These are phyloP conservation scores for Hypoxylon fuscum DNA, from an alignment of 495 filamentous ascomycete genomes.

Conservation along the genomic window DNA sequence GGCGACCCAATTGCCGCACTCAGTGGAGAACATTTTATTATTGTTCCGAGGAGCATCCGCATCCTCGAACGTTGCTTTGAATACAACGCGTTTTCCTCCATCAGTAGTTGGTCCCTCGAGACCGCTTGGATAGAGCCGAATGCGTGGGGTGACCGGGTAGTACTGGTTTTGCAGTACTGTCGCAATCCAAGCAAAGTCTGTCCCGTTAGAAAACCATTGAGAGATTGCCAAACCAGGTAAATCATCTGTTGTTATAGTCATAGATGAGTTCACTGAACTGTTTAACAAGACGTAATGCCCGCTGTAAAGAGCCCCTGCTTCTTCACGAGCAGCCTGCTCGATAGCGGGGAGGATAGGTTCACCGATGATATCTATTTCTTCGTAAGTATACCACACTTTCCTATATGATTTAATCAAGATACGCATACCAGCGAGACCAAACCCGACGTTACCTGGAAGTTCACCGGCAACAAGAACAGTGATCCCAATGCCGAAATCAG, in stretches of 20 bases:
- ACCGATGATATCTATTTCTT: constrained; percentile 40
- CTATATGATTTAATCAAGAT: neutral
- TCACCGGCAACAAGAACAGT: constrained; percentile 59
- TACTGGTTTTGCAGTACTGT: constrained; percentile 44
- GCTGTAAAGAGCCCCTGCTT: constrained; percentile 48
- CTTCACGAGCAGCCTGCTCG: constrained; percentile 47
- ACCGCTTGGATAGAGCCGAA: constrained; percentile 56
- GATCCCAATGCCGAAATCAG: constrained; percentile 65
- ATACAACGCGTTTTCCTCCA: constrained; percentile 48
- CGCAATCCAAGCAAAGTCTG: constrained; percentile 50
- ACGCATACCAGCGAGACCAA: constrained; percentile 45
- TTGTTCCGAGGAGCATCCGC: constrained; percentile 36
- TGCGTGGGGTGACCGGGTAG: constrained; percentile 41
- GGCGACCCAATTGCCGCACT: constrained; percentile 42
- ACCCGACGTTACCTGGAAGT: constrained; percentile 44
- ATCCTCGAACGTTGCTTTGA: constrained; percentile 58
- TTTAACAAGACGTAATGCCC: constrained; percentile 51
- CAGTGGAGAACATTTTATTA: constrained; percentile 46
- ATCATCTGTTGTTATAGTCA: constrained; percentile 52
- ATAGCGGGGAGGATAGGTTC: constrained; percentile 49
- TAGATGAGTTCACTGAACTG: constrained; percentile 49
- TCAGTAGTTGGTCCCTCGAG: constrained; percentile 41
- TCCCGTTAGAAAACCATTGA: constrained; percentile 62
- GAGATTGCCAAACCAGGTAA: constrained; percentile 57
- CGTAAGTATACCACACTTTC: constrained; percentile 8